Conservation (phyloP, 176 grass and related monocot genomes). For the Echinochloa phyllopogon region DNA sequence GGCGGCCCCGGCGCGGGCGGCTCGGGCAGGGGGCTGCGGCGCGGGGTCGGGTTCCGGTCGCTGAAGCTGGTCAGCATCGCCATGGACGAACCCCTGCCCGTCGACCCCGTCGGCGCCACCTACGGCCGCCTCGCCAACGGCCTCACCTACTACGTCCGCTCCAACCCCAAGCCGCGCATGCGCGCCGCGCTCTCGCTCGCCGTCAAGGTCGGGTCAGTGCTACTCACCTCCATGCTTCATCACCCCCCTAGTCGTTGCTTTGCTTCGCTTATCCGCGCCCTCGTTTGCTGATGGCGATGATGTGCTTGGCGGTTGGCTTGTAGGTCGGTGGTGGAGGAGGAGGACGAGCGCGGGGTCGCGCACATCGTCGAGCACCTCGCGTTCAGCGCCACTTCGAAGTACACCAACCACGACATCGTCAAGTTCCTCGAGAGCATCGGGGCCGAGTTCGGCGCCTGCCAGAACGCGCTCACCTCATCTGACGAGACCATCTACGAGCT, state of each 20-base stretch:
- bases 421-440: constrained; percentile 99
- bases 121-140: constrained; percentile 90
- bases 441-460: constrained; percentile 93
- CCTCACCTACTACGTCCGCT: constrained; percentile 92
- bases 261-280: background rate
- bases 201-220: constrained; percentile 97
- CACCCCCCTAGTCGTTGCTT: background rate
- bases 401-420: constrained; percentile 97
- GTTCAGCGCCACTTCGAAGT: constrained; percentile 92
- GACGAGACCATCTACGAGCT: constrained; percentile 99
- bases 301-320: background rate
- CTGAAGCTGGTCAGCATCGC: constrained; percentile 76
- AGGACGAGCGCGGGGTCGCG: constrained; percentile 93
- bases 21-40: constrained; percentile 36
- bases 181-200: constrained; percentile 94
- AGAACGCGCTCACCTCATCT: constrained; percentile 96
- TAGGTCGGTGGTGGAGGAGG: constrained; percentile 94
- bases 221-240: background rate
- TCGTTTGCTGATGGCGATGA: background rate
- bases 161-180: constrained; percentile 93
- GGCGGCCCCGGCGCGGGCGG: constrained; percentile 21
- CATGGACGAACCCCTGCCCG: constrained; percentile 76
- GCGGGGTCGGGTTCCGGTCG: constrained; percentile 87
- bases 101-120: constrained; percentile 72
- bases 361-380: constrained; percentile 98